phyloP scores from a whole-genome alignment of 352 stramenopile genomes.

The Phytophthora tentaculata region DNA sequence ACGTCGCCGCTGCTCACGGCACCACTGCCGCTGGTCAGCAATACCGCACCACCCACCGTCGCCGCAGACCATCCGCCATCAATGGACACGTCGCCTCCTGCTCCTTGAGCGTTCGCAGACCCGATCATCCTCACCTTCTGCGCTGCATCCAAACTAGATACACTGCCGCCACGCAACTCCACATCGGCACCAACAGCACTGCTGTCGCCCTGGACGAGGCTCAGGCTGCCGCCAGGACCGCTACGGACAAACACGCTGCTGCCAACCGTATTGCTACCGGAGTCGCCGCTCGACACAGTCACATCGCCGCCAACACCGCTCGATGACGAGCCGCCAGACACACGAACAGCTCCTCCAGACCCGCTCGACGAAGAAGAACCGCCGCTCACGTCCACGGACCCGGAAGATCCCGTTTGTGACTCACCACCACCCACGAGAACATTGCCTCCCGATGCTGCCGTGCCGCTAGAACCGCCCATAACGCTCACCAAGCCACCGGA shows the following conservation, averaged over 20 bases:
- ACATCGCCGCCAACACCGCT: conserved; percentile 31
- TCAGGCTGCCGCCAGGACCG: conserved; percentile 29
- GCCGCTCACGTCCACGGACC: conserved; percentile 18
- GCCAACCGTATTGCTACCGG: conserved; percentile 14
- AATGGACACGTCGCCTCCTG: conserved; percentile 34
- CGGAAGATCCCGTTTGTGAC: conserved; percentile 4
- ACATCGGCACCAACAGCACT: conserved; percentile 27
- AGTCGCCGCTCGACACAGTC: conserved; percentile 28
- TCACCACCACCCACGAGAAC: conserved; percentile 17
- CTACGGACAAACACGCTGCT: conserved; percentile 28
- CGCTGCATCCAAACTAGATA: conserved; percentile 16
- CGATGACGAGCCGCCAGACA: conserved; percentile 29
- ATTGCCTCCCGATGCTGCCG: conserved; percentile 8
- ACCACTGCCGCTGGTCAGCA: conserved; percentile 26
- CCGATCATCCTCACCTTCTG: conserved; percentile 34
- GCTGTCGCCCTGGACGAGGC: conserved; percentile 30
- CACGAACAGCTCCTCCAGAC: conserved; percentile 14
- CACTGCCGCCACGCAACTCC: conserved; percentile 30
- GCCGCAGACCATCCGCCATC: conserved; percentile 26
- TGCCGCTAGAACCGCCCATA: conserved; percentile 18
- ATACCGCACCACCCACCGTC: conserved; percentile 17
- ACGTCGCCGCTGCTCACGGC: conserved; percentile 25
- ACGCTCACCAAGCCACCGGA: conserved; percentile 20
- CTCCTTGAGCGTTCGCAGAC: conserved; percentile 31
- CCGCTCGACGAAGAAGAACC: conserved; percentile 27